These are phyloP conservation scores for Symbiodinium pilosum DNA, from an alignment of 73 alveolate species.

Conservation along the genomic window DNA sequence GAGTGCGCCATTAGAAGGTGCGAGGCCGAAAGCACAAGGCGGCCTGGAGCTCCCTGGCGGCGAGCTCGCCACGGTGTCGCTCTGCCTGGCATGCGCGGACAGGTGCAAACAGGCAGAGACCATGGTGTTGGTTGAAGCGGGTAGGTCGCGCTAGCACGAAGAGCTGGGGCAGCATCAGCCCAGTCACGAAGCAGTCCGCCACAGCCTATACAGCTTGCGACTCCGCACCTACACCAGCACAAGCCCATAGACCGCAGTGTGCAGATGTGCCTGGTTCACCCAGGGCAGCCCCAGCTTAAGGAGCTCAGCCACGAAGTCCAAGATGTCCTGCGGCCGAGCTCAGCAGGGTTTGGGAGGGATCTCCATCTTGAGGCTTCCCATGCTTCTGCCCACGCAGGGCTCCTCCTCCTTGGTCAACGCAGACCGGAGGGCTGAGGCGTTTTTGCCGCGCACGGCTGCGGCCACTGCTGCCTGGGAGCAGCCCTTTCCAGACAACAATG, in stretches of 20 bases:
- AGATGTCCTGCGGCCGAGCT: not conserved
- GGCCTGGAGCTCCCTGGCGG: too few species aligned
- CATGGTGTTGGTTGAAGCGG: too few species aligned
- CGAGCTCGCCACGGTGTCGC: too few species aligned
- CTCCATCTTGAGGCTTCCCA: not conserved
- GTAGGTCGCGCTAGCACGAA: not conserved
- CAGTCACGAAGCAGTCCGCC: not conserved
- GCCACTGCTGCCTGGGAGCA: not conserved
- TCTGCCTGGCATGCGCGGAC: too few species aligned
- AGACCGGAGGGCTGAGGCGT: not conserved
- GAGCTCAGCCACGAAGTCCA: not conserved
- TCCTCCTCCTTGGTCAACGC: not conserved
- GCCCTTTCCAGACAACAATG: not conserved
- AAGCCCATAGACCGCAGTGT: not conserved
- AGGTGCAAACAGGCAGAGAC: too few species aligned
- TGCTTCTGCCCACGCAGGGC: too few species aligned
- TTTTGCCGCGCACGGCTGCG: not conserved
- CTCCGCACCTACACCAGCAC: too few species aligned
- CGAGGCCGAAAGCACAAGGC: too few species aligned
- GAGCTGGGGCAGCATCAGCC: not conserved
- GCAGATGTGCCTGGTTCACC: not conserved
- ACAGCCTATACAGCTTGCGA: not conserved
- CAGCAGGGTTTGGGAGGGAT: not conserved
- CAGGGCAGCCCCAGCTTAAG: not conserved
- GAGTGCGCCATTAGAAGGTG: too few species aligned